phyloP scores from a whole-genome alignment of 2,329 filamentous ascomycete species.

The Ophiostoma novo-ulmi region DNA sequence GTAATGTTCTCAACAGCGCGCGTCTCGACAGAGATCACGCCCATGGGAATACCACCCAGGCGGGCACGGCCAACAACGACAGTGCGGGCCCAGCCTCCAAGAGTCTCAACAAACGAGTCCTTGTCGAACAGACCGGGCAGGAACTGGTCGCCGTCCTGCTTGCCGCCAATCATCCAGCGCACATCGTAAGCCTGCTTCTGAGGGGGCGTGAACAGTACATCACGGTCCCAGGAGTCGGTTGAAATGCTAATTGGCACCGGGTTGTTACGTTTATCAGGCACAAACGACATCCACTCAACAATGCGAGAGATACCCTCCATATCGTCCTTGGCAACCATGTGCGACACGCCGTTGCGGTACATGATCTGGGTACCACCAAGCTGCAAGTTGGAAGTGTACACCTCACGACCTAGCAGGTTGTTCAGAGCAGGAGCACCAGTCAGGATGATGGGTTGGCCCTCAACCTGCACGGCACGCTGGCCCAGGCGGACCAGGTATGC shows the following conservation, averaged over 20 bases:
- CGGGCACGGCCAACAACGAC: constrained; percentile 95
- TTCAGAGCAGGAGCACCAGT: constrained; percentile 97
- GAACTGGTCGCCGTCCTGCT: constrained; percentile 80
- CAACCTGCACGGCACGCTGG: constrained; percentile 96
- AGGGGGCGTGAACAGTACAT: constrained; percentile 75
- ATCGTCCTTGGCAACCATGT: constrained; percentile 97
- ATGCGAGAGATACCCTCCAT: constrained; percentile 98
- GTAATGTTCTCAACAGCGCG: constrained; percentile 95
- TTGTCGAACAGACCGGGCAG: constrained; percentile 91
- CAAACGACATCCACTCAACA: constrained; percentile 95
- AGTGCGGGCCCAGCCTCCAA: constrained; percentile 94
- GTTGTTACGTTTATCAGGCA: constrained; percentile 89
- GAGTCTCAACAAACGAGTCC: constrained; percentile 92
- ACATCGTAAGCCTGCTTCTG: constrained; percentile 87
- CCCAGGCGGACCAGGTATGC: constrained; percentile 97
- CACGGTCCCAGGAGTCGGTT: constrained; percentile 85
- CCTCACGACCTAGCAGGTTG: constrained; percentile 94
- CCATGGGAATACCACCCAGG: constrained; percentile 93
- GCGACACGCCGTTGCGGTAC: constrained; percentile 99
- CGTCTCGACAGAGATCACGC: constrained; percentile 96
- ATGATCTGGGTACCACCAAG: constrained; percentile 99
- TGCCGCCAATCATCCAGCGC: constrained; percentile 85
- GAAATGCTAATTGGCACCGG: constrained; percentile 89
- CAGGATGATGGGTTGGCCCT: constrained; percentile 97
- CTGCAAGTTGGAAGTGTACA: constrained; percentile 98